Percentiles rank a stretch among this genome's conserved stretches.
Evolutionary conservation across 2,329 filamentous ascomycete genomes (phyloP).

Genomic region (Pestalotiopsis fici): DNA sequence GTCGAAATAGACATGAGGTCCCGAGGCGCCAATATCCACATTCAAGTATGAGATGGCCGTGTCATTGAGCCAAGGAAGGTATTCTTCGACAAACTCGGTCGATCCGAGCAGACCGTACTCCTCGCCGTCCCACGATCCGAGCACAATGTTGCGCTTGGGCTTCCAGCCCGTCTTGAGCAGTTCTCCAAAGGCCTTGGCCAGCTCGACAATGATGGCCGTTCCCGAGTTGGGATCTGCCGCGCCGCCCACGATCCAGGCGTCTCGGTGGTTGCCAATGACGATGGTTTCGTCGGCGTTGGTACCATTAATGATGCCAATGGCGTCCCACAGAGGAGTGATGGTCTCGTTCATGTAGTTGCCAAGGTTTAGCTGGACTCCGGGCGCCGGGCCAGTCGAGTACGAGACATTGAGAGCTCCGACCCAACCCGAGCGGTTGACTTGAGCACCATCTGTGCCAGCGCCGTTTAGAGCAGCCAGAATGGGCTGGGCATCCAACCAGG

Average conservation of each 20-base stretch:
- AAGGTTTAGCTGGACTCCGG: slow-evolving; percentile 63
- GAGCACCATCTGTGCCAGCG: slow-evolving; percentile 67
- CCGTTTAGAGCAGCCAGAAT: slow-evolving; percentile 79
- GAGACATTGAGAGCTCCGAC: slow-evolving; percentile 50
- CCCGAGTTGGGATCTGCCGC: slow-evolving; percentile 84
- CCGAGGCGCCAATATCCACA: slow-evolving; percentile 68
- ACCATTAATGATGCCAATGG: slow-evolving; percentile 80
- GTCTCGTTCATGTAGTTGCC: slow-evolving; percentile 70
- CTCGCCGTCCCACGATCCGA: slow-evolving; percentile 72
- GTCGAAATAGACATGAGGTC: slow-evolving; percentile 55
- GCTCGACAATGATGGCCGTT: slow-evolving; percentile 74
- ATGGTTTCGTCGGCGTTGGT: slow-evolving; percentile 75
- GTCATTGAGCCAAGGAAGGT: slow-evolving; percentile 72
- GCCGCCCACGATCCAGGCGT: slow-evolving; percentile 83
- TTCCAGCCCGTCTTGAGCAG: slow-evolving; percentile 77
- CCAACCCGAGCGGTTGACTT: slow-evolving; percentile 63
- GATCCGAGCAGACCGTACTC: slow-evolving; percentile 81
- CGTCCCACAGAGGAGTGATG: slow-evolving; percentile 73
- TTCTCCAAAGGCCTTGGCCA: slow-evolving; percentile 70
- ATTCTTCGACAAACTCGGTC: slow-evolving; percentile 86
- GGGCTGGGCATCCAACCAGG: slow-evolving; percentile 74
- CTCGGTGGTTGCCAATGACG: slow-evolving; percentile 78
- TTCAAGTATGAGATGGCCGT: slow-evolving; percentile 79
- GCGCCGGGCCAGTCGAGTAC: slow-evolving; percentile 44
- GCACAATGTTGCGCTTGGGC: slow-evolving; percentile 76